Base-by-base conservation (phyloP, 73 alveolate genomes). In the Paramecium bursaria region DNA sequence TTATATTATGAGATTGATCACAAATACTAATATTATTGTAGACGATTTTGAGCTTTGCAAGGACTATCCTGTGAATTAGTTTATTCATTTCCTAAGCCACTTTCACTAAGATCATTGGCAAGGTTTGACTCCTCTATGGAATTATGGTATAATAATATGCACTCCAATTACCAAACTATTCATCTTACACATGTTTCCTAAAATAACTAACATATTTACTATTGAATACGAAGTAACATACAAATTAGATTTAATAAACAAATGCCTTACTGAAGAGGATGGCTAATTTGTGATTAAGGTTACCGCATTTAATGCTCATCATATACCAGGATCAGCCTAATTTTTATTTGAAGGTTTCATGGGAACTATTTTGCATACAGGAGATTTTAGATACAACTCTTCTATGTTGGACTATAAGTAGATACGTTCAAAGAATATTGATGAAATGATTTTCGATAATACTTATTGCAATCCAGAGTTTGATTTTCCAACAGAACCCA, bases 331-430 rank as follows among this genome's bases (percentile, higher is more conserved):
- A 9, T 87, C 97, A 3, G 90, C 88, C 44, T 90, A 90, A 92
- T 61, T 92, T 57, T 90, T 92, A 1, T 92, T 92, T 54, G 31
- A 73, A 52, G 97, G 97, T 23, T 90, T 86, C 48, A 90, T 90
- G 95, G 97, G 97, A 14, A 92, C 92, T 17, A 88, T 92, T 21
- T 51, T 92, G 5, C 97, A 92, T 51, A 92, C 95, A 14, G 97
- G 97, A 6, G 97, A 92, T 85, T 92, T 92, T 53, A 49, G 97
- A 46, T 92, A 80, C 52, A 85, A 86, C 23, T 86, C 74, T 23
- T 21, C 47, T 19, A 90, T 92, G 86, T 79, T 92, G 48, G 67
- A 82, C 1, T 54, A 90, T 21, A 50, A 60, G 2, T 23, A 23
- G 2, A 23, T 57, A 10, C 19, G 74, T 2, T 51, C 92, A 46